Evolutionary conservation across 164 flowering plant genomes (phyloP).

Genomic region (Platanus orientalis): DNA sequence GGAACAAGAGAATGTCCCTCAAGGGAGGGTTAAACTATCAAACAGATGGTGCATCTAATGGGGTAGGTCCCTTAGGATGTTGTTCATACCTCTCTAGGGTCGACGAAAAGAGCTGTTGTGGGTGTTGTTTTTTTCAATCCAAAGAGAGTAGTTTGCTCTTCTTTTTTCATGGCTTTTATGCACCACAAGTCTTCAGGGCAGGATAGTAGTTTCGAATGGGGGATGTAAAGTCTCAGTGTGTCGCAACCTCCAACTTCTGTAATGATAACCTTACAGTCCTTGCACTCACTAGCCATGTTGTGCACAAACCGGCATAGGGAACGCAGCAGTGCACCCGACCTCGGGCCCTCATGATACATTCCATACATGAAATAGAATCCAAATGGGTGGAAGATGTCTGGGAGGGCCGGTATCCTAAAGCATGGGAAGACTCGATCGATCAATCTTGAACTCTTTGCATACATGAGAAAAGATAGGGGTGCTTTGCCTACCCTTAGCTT

Average conservation of each 20-base stretch:
- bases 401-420: constrained; percentile 37
- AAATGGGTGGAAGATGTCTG: constrained; percentile 42
- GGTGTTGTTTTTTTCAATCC: constrained; percentile 29
- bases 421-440: constrained; percentile 39
- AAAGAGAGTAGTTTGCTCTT: constrained; percentile 6
- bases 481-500: constrained; percentile 47
- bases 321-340: constrained; percentile 32
- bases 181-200: constrained; percentile 75
- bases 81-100: constrained; percentile 68
- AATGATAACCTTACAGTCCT: constrained; percentile 42
- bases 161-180: constrained; percentile 38
- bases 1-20: no score
- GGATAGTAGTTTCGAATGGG: constrained; percentile 57
- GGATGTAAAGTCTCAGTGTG: constrained; percentile 33
- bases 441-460: constrained; percentile 24
- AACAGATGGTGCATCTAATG: no score
- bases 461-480: constrained; percentile 29
- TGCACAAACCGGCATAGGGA: constrained; percentile 45
- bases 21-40: no score
- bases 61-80: no score
- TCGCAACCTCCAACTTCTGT: constrained; percentile 51
- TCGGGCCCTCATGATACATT: constrained; percentile 40
- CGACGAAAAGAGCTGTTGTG: constrained; percentile 51
- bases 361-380: constrained; percentile 76
- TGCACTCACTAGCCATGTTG: constrained; percentile 38